Percentiles rank a stretch among this genome's conserved stretches.
phyloP scores from a whole-genome alignment of 176 grass and related monocot species.

The Ensete ventricosum region DNA sequence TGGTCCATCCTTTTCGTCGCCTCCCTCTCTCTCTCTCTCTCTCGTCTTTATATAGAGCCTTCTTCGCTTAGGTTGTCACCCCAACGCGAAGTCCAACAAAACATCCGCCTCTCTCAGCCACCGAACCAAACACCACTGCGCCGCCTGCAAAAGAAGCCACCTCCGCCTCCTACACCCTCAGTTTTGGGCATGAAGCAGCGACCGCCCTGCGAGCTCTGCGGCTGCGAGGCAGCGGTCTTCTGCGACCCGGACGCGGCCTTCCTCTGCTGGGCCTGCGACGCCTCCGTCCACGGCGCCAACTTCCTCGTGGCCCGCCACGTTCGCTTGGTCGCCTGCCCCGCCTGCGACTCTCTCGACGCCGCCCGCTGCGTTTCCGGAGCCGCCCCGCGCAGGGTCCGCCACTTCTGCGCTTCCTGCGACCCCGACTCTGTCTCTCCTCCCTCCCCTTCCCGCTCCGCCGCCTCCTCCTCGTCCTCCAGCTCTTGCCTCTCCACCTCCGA shows the following conservation, averaged over 20 bases:
- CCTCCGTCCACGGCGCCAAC: slow-evolving; percentile 23
- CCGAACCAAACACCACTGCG: too few species aligned
- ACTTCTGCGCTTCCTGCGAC: slow-evolving; percentile 5
- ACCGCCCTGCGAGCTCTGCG: slow-evolving; percentile 12
- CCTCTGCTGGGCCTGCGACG: slow-evolving; percentile 71
- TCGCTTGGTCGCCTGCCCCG: slow-evolving; percentile 34
- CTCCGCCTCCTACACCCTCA: too few species aligned
- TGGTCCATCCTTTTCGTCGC: not conserved
- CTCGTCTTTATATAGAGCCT: too few species aligned
- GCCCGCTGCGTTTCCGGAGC: slow-evolving; percentile 1
- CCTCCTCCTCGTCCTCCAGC: not conserved
- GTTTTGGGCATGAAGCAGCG: slow-evolving; percentile 6
- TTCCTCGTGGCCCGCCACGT: slow-evolving; percentile 65
- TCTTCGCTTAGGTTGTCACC: too few species aligned
- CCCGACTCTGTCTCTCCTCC: not conserved
- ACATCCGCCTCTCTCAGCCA: too few species aligned
- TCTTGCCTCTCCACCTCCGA: slow-evolving; percentile 20
- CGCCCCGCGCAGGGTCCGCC: not conserved
- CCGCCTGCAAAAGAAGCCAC: too few species aligned
- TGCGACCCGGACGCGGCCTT: slow-evolving; percentile 49
- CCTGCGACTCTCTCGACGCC: not conserved
- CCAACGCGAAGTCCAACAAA: not conserved
- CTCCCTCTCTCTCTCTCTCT: too few species aligned
- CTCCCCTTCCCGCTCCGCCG: not conserved
- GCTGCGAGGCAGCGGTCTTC: slow-evolving; percentile 3